Conservation (phyloP, 441 rosid genomes). For the Kokia cookei region DNA sequence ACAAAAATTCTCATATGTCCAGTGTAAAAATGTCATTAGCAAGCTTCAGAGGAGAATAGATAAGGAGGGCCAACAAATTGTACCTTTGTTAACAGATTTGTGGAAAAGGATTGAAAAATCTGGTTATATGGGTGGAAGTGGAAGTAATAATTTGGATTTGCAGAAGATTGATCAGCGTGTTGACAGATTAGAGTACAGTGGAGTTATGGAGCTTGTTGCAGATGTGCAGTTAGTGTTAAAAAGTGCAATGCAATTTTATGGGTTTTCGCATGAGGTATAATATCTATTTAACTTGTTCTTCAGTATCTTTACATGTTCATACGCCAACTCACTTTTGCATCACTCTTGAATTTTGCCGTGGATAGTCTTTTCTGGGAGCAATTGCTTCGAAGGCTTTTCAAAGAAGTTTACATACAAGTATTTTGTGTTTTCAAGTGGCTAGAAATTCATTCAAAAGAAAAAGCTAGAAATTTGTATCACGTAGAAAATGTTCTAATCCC, state of each 20-base stretch:
- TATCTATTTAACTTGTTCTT: not conserved
- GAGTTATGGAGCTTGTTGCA: slow-evolving; percentile 82
- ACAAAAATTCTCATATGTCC: slow-evolving; percentile 20
- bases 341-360: not conserved
- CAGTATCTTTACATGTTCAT: not conserved
- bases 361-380: not conserved
- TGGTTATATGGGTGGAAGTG: slow-evolving; percentile 55
- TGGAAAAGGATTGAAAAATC: slow-evolving; percentile 86
- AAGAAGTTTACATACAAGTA: not conserved
- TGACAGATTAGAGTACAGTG: slow-evolving; percentile 72
- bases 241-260: slow-evolving; percentile 83
- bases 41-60: slow-evolving; percentile 89
- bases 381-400: not conserved
- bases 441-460: not conserved
- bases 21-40: slow-evolving; percentile 92
- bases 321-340: not conserved
- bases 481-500: not conserved
- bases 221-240: slow-evolving; percentile 88
- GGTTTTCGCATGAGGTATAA: slow-evolving; percentile 87
- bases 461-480: not conserved
- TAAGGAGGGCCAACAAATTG: slow-evolving; percentile 93
- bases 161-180: slow-evolving; percentile 85
- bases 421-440: not conserved
- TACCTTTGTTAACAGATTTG: slow-evolving; percentile 84
- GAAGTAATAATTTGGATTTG: slow-evolving; percentile 70